A percentile compares a stretch with the other conserved stretches of the same genome.
phyloP scores from a whole-genome alignment of 2,329 filamentous ascomycete species.

The Aquanectria penicillioides region DNA sequence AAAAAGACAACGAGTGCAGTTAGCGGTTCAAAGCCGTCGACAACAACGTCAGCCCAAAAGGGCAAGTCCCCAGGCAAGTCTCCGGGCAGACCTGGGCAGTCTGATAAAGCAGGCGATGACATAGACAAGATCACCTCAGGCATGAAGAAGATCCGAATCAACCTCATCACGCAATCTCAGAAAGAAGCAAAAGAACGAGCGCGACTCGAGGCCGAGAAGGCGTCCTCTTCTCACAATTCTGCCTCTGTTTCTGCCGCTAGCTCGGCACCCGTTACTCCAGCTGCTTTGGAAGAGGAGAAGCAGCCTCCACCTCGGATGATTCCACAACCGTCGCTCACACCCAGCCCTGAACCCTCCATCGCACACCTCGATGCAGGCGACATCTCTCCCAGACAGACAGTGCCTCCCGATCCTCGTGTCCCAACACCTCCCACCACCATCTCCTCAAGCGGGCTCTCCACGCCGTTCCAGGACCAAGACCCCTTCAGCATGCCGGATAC shows the following conservation, averaged over 20 bases:
- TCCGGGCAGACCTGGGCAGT: slow-evolving; percentile 23
- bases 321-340: slow-evolving; percentile 8
- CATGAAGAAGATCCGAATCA: slow-evolving; percentile 73
- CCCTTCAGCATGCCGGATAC: slow-evolving; percentile 38
- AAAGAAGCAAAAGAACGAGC: slow-evolving; percentile 61
- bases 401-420: slow-evolving; percentile 14
- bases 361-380: background rate
- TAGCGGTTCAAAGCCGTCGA: slow-evolving; percentile 23
- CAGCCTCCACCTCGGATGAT: background rate
- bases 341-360: background rate
- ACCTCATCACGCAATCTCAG: slow-evolving; percentile 67
- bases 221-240: slow-evolving; percentile 15
- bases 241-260: slow-evolving; percentile 4
- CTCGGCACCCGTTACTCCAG: slow-evolving; percentile 4
- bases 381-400: slow-evolving; percentile 29
- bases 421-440: slow-evolving; percentile 36
- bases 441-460: slow-evolving; percentile 38
- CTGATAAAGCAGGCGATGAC: slow-evolving; percentile 46
- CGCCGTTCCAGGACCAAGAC: slow-evolving; percentile 36
- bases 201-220: slow-evolving; percentile 37
- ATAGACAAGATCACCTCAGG: slow-evolving; percentile 66
- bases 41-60: slow-evolving; percentile 17
- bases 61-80: slow-evolving; percentile 24
- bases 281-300: slow-evolving; percentile 5
- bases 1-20: slow-evolving; percentile 49